Evolutionary conservation across 441 rosid species (phyloP).

Genomic region (Eruca vesicaria): DNA sequence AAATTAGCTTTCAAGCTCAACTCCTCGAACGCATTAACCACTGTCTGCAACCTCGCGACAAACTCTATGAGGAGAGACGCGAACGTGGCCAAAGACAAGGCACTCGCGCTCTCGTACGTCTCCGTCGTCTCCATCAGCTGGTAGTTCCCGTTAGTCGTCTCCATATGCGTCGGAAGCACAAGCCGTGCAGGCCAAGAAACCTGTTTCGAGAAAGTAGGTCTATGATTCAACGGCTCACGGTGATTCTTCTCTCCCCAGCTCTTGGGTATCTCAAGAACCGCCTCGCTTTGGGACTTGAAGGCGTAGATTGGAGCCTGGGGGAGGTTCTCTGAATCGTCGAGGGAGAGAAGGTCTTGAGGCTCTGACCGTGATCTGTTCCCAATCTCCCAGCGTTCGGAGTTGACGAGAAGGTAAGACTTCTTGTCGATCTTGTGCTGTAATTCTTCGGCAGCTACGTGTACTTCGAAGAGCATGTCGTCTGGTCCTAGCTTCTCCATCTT

Average conservation of each 20-base stretch:
- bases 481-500: conserved; percentile 64
- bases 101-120: conserved; percentile 65
- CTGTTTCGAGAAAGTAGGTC: conserved; percentile 43
- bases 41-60: conserved; percentile 59
- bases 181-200: conserved; percentile 52
- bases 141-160: conserved; percentile 35
- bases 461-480: conserved; percentile 48
- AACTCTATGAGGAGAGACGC: conserved; percentile 62
- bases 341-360: conserved; percentile 56
- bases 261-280: conserved; percentile 56
- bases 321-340: conserved; percentile 43
- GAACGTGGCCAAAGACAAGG: conserved; percentile 64
- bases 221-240: conserved; percentile 28
- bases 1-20: conserved; percentile 55
- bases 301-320: conserved; percentile 35
- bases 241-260: conserved; percentile 41
- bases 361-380: conserved; percentile 48
- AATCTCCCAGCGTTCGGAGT: conserved; percentile 70
- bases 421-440: conserved; percentile 59
- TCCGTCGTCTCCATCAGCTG: conserved; percentile 45
- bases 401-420: conserved; percentile 63
- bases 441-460: conserved; percentile 60
- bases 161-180: conserved; percentile 34
- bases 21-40: conserved; percentile 51
- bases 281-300: conserved; percentile 73